Base-by-base conservation (phyloP, 495 filamentous ascomycete species). In the Aspergillus ostianus region DNA sequence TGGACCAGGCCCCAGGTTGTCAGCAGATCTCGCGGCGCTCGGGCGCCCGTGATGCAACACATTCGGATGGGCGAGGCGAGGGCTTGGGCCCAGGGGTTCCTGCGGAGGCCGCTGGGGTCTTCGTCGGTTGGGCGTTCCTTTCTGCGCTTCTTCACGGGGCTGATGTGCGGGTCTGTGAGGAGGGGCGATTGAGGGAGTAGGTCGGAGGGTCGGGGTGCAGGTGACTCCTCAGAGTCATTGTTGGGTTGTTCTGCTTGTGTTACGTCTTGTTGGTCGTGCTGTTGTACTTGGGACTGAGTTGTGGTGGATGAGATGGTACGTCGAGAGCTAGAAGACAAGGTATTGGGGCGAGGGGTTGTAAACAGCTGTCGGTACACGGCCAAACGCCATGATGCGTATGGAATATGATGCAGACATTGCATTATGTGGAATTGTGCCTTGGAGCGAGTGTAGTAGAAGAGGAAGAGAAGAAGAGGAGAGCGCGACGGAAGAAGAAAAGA, bases 11-110 rank as follows among this genome's bases (percentile, higher is more conserved):
- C 78, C 66, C 90, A 89, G 27, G 82, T 77, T 32, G 86, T 81
- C 13, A 92, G 73, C 55, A 96, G 84, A 57, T 76, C 83, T 4
- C 61, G 74, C 0, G 92, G 92, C 1, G 93, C 64, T 3, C 79
- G 65, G 1, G 68, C 64, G 0, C 66, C 67, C 8, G 90, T 88
- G n/a, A 84, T 45, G 3, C 70, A 36, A 69, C 90, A 95, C 60
- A 70, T 67, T 30, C 92, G 85, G 17, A 84, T 45, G 0, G 87
- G 85, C 0, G 83, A 85, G 17, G 87, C 89, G 7, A 97, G 81
- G 12, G 87, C 74, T 19, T 69, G 57, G 5, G 78, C 78, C 77
- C 77, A 81, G n/a, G 78, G 76, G 41, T 81, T 79, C 6, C 68
- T 61, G 17, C 32, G 15, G 6, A 81, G 64, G 4, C 67, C 59